Base-by-base conservation (phyloP, 2,329 filamentous ascomycete genomes). In the Leptographium radiaticola region DNA sequence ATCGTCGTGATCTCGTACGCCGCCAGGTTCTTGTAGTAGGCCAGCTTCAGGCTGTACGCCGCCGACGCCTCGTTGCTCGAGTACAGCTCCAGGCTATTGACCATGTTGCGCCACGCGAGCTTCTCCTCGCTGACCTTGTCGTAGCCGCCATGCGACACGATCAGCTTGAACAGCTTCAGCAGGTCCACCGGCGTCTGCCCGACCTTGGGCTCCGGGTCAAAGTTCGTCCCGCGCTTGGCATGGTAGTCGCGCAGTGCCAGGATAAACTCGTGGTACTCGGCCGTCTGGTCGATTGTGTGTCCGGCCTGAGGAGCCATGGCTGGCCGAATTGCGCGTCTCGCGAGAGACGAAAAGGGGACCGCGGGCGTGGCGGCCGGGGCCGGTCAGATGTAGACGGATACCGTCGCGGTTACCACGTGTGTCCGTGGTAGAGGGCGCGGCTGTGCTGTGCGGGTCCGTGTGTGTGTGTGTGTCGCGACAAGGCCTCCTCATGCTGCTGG, bases 11-110 rank as follows among this genome's bases (percentile, higher is more conserved):
- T 93, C 68, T 95, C 89, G 68, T 86, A 95, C 2, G 89, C 89
- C 13, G 86, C 85, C 46, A 95, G 77, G 62, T 91, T 89, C 67
- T 89, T 90, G 73, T 94, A 94, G 71, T 93, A 95, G 58, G 86
- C 83, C 54, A 86, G 85, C 71, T 95, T 95, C 54, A 95, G 73
- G 56, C 86, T 79, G 69, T 94, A 95, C 15, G 88, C 89, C 56
- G 89, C 81, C n/a, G 88, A 87, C 8, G 88, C 77, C 58, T 87
- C 81, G 64, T 91, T 89, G 62, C 79, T 76, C 54, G 82, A 83
- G 63, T 81, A 81, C 58, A 90, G 79, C 50, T 87, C 81, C 55
- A 95, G 84, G 61, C 89, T 83, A 52, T 83, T 76, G 13, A 85
- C 87, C 62, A 95, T 77, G 61, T 81, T 82, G 59, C 88, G 80